Conservation (phyloP, 2,329 filamentous ascomycete genomes). For the Aspergillus sp. region DNA sequence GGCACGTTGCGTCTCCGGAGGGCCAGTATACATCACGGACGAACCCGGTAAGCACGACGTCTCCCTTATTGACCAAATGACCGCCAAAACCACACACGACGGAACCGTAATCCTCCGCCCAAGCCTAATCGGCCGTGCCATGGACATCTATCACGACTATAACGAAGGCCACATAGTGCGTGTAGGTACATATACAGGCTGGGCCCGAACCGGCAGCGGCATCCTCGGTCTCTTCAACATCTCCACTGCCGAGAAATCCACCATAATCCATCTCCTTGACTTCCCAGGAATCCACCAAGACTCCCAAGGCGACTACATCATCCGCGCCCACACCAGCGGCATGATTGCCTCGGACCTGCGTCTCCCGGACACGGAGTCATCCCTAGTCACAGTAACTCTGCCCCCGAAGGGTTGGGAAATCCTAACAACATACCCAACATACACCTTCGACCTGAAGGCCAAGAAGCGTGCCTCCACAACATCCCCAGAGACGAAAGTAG, state of each 20-base stretch:
- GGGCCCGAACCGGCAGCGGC: constrained; percentile 67
- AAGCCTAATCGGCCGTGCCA: constrained; percentile 69
- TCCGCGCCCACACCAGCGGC: constrained; percentile 71
- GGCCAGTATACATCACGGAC: constrained; percentile 94
- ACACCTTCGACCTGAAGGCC: constrained; percentile 50
- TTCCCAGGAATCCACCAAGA: constrained; percentile 69
- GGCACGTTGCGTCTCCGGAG: constrained; percentile 83
- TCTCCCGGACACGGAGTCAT: constrained; percentile 35
- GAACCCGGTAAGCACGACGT: constrained; percentile 79
- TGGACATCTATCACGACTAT: constrained; percentile 74
- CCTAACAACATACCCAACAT: constrained; percentile 70
- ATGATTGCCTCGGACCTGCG: constrained; percentile 52
- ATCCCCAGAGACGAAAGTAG: constrained; percentile 47
- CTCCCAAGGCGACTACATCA: constrained; percentile 62
- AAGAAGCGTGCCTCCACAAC: constrained; percentile 15
- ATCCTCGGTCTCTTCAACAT: constrained; percentile 88
- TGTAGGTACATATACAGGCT: constrained; percentile 75
- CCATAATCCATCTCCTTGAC: constrained; percentile 68
- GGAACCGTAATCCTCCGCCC: constrained; percentile 81
- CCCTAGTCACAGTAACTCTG: constrained; percentile 64
- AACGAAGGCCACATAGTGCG: constrained; percentile 73
- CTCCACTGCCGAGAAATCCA: constrained; percentile 61
- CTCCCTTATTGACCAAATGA: constrained; percentile 76
- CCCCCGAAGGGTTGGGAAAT: constrained; percentile 75
- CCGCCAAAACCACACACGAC: constrained; percentile 68